phyloP scores from a whole-genome alignment of 371 early-diverging fungal genomes.

The Mortierella sp. region DNA sequence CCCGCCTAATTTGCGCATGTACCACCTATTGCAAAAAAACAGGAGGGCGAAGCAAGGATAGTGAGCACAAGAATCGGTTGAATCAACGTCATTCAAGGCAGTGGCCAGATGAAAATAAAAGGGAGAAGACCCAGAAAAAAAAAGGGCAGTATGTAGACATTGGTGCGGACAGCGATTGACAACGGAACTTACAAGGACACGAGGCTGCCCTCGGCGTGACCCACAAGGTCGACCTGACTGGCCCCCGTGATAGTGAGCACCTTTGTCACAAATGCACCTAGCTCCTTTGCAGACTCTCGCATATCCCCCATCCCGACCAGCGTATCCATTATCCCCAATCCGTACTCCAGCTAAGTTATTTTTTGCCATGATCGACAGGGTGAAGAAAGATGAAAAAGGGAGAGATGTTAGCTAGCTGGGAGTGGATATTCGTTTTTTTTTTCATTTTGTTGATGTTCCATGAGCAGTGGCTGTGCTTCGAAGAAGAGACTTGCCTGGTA shows the following conservation, averaged over 20 bases:
- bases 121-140: neutral
- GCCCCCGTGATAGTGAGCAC: constrained; percentile 21
- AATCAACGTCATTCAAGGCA: neutral
- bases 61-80: neutral
- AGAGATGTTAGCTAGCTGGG: too few species aligned
- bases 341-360: constrained; percentile 2
- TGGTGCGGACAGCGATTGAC: neutral
- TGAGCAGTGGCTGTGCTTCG: too few species aligned
- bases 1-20: neutral
- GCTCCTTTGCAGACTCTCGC: constrained; percentile 9
- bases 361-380: neutral
- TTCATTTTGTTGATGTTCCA: too few species aligned
- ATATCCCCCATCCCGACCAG: constrained; percentile 13
- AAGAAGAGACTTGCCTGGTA: constrained; percentile 18
- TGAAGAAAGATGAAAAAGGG: neutral
- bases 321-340: neutral
- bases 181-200: constrained; percentile 9
- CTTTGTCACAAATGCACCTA: neutral
- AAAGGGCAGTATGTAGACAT: neutral
- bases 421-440: too few species aligned
- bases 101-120: neutral
- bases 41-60: neutral
- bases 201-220: constrained; percentile 6
- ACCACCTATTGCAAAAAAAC: neutral
- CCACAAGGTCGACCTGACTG: constrained; percentile 18